These are phyloP conservation scores for Arabis alpina DNA, from an alignment of 345 rosid species.

Conservation along the genomic window DNA sequence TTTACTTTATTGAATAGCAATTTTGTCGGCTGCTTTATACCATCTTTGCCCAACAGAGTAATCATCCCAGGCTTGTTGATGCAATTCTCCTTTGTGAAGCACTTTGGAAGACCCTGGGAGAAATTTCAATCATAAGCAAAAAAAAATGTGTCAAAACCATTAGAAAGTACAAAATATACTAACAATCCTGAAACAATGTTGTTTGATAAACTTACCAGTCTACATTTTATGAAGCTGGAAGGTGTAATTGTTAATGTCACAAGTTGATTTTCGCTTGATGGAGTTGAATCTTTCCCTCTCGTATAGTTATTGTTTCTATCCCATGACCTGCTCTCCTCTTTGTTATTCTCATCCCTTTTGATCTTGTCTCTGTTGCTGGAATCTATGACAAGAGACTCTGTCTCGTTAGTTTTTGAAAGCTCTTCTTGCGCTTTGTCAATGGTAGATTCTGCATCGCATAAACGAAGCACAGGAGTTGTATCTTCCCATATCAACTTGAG, in stretches of 20 bases:
- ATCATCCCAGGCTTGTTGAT: conserved; percentile 17
- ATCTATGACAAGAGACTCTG: background rate
- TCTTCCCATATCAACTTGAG: conserved; percentile 22
- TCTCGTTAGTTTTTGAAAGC: background rate
- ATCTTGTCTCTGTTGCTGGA: background rate
- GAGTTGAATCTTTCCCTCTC: too few relatives aligned
- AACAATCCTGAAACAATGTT: background rate
- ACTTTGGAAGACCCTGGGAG: background rate
- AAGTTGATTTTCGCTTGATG: too few relatives aligned
- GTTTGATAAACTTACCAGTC: conserved; percentile 5
- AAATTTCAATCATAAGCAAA: too few relatives aligned
- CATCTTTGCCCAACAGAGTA: conserved; percentile 5
- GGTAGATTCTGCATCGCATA: conserved; percentile 6
- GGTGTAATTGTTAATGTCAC: conserved; percentile 20
- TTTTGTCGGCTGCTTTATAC: background rate
- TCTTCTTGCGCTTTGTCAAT: conserved; percentile 12
- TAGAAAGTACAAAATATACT: background rate
- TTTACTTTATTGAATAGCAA: background rate
- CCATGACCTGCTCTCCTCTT: background rate
- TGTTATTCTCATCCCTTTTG: background rate
- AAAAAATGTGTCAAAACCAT: background rate
- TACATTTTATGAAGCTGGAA: background rate
- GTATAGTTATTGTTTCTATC: background rate
- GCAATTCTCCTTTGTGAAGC: background rate
- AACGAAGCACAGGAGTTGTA: conserved; percentile 19